These are phyloP conservation scores for Grigorovia humatica DNA, from an alignment of 805 yeast species.

Conservation along the genomic window DNA sequence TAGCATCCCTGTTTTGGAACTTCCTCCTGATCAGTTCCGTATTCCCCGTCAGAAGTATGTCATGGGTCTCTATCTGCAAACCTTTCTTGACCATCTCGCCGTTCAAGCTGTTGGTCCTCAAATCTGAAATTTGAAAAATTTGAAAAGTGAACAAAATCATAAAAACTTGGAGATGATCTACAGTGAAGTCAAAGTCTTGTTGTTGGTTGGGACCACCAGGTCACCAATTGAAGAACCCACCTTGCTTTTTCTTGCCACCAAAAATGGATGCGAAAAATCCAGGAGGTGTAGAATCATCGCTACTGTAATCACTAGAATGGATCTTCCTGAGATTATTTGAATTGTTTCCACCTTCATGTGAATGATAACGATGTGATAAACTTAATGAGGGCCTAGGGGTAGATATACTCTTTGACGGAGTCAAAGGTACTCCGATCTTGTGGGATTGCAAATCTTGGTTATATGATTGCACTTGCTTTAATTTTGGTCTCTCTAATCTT, in stretches of 20 bases:
- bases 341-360: neutral
- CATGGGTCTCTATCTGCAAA: neutral
- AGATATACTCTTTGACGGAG: neutral
- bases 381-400: neutral
- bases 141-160: neutral
- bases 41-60: conserved; percentile 17
- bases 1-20: conserved; percentile 11
- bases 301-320: neutral
- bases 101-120: too few species aligned
- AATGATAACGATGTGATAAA: neutral
- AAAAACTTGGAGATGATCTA: neutral
- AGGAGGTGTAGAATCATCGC: neutral
- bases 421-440: neutral
- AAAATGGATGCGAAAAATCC: conserved; percentile 5
- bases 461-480: neutral
- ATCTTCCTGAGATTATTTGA: neutral
- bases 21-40: conserved; percentile 17
- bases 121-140: neutral
- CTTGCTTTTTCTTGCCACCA: neutral
- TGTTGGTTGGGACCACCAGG: neutral
- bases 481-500: neutral
- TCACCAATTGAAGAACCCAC: conserved; percentile 1
- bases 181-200: too few species aligned
- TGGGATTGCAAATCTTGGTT: neutral
- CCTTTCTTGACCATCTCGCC: neutral